phyloP scores from a whole-genome alignment of 306 rosid species.

The Boehmeria nivea region DNA sequence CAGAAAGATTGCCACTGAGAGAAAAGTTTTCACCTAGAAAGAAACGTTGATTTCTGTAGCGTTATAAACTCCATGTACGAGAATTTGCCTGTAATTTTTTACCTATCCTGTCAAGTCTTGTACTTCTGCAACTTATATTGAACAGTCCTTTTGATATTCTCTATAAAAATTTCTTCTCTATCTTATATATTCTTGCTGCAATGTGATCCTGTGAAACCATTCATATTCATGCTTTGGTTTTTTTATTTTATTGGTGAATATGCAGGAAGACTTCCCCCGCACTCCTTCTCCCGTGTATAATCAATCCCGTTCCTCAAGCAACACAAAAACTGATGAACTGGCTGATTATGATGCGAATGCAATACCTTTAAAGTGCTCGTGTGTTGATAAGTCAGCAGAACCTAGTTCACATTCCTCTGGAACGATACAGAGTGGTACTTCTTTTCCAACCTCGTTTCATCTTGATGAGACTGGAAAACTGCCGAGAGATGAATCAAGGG shows the following conservation, averaged over 20 bases:
- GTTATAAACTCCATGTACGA: too few relatives aligned
- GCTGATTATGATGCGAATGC: constrained; percentile 35
- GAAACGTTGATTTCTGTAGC: too few relatives aligned
- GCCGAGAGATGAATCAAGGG: constrained; percentile 20
- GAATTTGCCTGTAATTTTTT: too few relatives aligned
- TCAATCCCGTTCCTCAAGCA: constrained; percentile 40
- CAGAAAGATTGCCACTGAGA: too few relatives aligned
- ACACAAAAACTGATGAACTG: constrained; percentile 37
- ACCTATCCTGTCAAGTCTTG: too few relatives aligned
- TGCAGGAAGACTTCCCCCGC: constrained; percentile 63
- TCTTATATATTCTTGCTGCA: too few relatives aligned
- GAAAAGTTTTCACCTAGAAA: too few relatives aligned
- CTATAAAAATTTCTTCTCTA: too few relatives aligned
- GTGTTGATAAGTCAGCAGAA: constrained; percentile 26
- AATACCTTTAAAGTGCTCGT: constrained; percentile 25
- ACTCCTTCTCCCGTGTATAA: constrained; percentile 59
- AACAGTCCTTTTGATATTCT: too few relatives aligned
- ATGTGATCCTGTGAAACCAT: too few relatives aligned
- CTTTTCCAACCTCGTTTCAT: constrained; percentile 22
- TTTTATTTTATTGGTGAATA: constrained; percentile 19
- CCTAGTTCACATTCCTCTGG: constrained; percentile 30
- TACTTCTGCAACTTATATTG: too few relatives aligned
- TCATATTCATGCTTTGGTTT: too few relatives aligned
- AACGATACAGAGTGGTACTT: constrained; percentile 22
- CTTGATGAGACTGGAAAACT: constrained; percentile 21